Base-by-base conservation (phyloP, 805 yeast genomes). In the Candida nitratophila region DNA sequence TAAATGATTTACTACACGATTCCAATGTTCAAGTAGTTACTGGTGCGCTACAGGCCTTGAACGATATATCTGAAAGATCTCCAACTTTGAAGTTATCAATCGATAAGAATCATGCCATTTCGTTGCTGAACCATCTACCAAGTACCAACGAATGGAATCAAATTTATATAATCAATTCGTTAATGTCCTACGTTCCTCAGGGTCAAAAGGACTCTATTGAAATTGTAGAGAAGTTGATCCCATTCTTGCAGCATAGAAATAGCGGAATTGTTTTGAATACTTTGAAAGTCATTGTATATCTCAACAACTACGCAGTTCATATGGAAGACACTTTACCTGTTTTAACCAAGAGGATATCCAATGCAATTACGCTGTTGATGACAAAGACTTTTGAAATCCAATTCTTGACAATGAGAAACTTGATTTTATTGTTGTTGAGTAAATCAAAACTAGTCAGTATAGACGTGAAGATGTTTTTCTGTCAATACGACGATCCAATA, bases 321-420 rank as follows among this genome's bases (percentile, higher is more conserved):
- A 70, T 82, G 1, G 78, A 74, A 27, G 71, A 74, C 30, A 69
- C 71, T n/a, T 57, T 85, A 4, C 82, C 86, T 1, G 54, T 65
- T 2, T 60, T 82, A 16, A 70, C 80, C 8, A 71, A 73, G 44
- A 66, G 83, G 47, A 64, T 88, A 41, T 86, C 93, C 0, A 73
- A 80, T 12, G 79, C 93, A 0, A 65, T 89, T 37, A 73, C 81
- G 1, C 74, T 87, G 4, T 63, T 89, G 30, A 66, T 89, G 46
- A 70, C 86, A 3, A 86, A 85, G 55, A 86, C 90, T 0, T 66
- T 90, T 0, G 97, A 91, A 60, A 69, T 87, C 22, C 96, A 88
- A 61, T 91, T 89, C 59, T 68, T 89, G 39, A 84, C 83, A 1
- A 68, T 90, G 50, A 70, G 96, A 57, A 91, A 90, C 58, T 83